Evolutionary conservation across 1,284 basidiomycete genomes (phyloP).

Genomic region (Ceratobasidium sp.): DNA sequence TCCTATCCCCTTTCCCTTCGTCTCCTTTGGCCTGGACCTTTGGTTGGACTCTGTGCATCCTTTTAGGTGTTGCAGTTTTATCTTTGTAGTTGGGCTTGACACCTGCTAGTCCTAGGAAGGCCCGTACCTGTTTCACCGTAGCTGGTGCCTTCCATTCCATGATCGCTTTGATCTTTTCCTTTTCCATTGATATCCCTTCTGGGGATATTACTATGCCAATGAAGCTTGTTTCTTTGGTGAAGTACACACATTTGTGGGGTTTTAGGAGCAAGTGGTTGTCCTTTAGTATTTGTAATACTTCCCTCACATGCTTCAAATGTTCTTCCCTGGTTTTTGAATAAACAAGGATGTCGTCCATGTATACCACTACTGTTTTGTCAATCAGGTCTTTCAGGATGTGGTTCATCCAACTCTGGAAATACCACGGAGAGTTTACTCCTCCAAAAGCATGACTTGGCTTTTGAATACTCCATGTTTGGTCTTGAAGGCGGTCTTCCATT

Average conservation of each 20-base stretch:
- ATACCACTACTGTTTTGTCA: background rate
- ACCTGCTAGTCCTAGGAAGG: conserved; percentile 58
- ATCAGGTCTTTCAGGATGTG: conserved; percentile 21
- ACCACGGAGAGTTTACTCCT: conserved; percentile 23
- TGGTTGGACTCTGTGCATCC: too few relatives aligned
- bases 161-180: conserved; percentile 53
- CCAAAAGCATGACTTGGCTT: conserved; percentile 42
- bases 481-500: conserved; percentile 47
- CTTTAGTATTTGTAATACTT: conserved; percentile 15
- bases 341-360: conserved; percentile 35
- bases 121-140: conserved; percentile 51
- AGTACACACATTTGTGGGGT: background rate
- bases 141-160: conserved; percentile 53
- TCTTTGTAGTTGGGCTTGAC: too few relatives aligned
- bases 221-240: background rate
- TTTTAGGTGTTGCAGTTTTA: too few relatives aligned
- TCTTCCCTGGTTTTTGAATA: conserved; percentile 23
- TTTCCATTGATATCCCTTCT: conserved; percentile 50
- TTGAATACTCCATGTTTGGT: conserved; percentile 33
- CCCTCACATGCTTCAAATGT: conserved; percentile 22
- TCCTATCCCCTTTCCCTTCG: too few relatives aligned
- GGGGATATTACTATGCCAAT: background rate
- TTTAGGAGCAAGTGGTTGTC: conserved; percentile 29
- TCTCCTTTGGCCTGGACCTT: too few relatives aligned
- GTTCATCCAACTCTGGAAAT: conserved; percentile 31